Conservation (phyloP, 169 alveolate genomes). For the Plasmodium vinckei region DNA sequence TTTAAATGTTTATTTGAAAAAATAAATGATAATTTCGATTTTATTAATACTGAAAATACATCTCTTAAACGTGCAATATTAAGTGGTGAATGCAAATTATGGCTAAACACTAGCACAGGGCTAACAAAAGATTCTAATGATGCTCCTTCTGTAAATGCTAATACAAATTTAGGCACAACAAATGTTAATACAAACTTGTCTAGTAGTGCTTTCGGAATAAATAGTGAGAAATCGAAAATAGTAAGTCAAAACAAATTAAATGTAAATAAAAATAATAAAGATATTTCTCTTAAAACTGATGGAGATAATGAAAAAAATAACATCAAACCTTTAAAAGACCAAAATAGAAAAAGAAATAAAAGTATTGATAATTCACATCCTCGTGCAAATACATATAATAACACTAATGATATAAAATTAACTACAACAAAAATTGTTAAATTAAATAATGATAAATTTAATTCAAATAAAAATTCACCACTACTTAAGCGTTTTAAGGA, state of each 20-base stretch:
- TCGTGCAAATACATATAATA: not conserved
- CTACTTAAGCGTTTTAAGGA: constrained; percentile 31
- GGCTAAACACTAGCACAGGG: too few relatives aligned
- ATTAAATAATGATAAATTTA: too few relatives aligned
- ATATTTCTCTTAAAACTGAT: not conserved
- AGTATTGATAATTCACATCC: not conserved
- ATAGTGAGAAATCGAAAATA: too few relatives aligned
- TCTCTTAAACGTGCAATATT: not conserved
- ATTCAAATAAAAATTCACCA: constrained; percentile 29
- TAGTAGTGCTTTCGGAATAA: not conserved
- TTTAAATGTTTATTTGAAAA: constrained; percentile 40
- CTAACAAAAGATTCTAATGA: too few relatives aligned
- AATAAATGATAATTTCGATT: constrained; percentile 16
- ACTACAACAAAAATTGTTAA: too few relatives aligned
- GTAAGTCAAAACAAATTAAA: too few relatives aligned
- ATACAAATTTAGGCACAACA: not conserved
- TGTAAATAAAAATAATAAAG: constrained; percentile 8
- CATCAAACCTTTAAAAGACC: not conserved
- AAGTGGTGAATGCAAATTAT: constrained; percentile 8
- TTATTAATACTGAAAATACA: constrained; percentile 5
- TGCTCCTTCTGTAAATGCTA: too few relatives aligned
- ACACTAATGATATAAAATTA: too few relatives aligned
- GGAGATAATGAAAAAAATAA: not conserved
- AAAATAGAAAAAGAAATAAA: constrained; percentile 17
- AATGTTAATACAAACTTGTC: not conserved